Conservation (phyloP, 164 flowering plant genomes). For the Houttuynia cordata region DNA sequence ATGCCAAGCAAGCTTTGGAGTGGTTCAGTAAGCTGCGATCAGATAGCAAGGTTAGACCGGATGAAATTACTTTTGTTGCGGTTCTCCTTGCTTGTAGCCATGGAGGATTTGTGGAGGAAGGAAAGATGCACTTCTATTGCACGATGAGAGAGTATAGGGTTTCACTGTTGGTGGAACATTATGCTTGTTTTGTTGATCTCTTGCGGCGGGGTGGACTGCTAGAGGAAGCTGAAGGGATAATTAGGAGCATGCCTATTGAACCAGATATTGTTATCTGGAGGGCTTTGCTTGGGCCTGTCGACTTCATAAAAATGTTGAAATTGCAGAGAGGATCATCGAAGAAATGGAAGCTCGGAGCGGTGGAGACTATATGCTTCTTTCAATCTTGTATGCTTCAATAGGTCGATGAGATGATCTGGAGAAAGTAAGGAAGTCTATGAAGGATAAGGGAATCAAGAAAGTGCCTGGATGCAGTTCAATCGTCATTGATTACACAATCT, state of each 20-base stretch:
- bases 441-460: slow-evolving; percentile 14
- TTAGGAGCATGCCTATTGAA: slow-evolving; percentile 13
- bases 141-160: slow-evolving; percentile 13
- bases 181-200: slow-evolving; percentile 25
- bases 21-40: slow-evolving; percentile 12
- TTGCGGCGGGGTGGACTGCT: slow-evolving; percentile 18
- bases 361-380: slow-evolving; percentile 19
- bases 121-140: slow-evolving; percentile 15
- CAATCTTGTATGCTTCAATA: slow-evolving; percentile 20
- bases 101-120: slow-evolving; percentile 22
- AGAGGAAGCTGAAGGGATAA: slow-evolving; percentile 16
- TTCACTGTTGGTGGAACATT: slow-evolving; percentile 15
- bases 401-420: slow-evolving; percentile 22
- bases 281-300: slow-evolving; percentile 20
- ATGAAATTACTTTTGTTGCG: slow-evolving; percentile 21
- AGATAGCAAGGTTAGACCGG: slow-evolving; percentile 11
- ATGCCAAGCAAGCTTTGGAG: slow-evolving; percentile 15
- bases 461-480: slow-evolving; percentile 23
- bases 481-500: slow-evolving; percentile 14
- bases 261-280: slow-evolving; percentile 20
- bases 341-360: slow-evolving; percentile 14
- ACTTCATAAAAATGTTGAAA: slow-evolving; percentile 16
- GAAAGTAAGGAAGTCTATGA: slow-evolving; percentile 20
- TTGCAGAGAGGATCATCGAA: slow-evolving; percentile 12
- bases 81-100: slow-evolving; percentile 21